A percentile compares a stretch with the other conserved stretches of the same genome.
Conservation (phyloP, 345 rosid genomes). For the Gossypium mustelinum region DNA sequence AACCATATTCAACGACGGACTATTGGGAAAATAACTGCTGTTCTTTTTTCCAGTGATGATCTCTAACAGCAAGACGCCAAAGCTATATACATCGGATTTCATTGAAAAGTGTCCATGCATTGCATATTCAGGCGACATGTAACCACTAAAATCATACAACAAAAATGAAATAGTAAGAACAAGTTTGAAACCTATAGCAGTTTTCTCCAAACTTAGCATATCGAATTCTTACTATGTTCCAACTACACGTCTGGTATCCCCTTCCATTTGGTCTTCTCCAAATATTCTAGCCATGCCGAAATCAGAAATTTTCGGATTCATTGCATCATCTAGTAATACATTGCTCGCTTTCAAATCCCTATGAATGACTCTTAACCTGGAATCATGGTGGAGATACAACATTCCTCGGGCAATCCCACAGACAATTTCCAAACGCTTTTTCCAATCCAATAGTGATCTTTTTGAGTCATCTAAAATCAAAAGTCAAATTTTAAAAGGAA, state of each 20-base stretch:
- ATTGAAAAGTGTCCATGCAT: conserved; percentile 55
- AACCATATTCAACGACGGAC: conserved; percentile 30
- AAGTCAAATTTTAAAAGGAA: neutral
- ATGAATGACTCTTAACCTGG: conserved; percentile 67
- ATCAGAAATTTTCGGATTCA: conserved; percentile 63
- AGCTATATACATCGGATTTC: conserved; percentile 72
- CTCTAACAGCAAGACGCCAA: conserved; percentile 61
- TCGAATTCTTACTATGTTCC: conserved; percentile 63
- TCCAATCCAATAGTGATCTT: conserved; percentile 42
- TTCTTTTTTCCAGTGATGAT: conserved; percentile 49
- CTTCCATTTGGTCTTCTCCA: conserved; percentile 47
- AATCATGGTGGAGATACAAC: conserved; percentile 66
- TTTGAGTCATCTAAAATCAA: conserved; percentile 35
- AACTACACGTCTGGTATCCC: conserved; percentile 47
- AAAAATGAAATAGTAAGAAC: neutral
- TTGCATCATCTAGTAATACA: conserved; percentile 42
- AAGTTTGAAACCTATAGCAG: neutral
- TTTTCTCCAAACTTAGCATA: neutral
- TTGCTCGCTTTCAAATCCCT: conserved; percentile 69
- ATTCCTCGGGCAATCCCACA: conserved; percentile 61
- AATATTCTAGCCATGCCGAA: conserved; percentile 64
- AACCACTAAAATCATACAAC: conserved; percentile 40
- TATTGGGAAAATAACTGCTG: conserved; percentile 21
- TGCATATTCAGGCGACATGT: conserved; percentile 79
- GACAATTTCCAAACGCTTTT: conserved; percentile 48